These are phyloP conservation scores for Chenopodium berlandieri DNA, from an alignment of 148 eudicot species.

Conservation along the genomic window DNA sequence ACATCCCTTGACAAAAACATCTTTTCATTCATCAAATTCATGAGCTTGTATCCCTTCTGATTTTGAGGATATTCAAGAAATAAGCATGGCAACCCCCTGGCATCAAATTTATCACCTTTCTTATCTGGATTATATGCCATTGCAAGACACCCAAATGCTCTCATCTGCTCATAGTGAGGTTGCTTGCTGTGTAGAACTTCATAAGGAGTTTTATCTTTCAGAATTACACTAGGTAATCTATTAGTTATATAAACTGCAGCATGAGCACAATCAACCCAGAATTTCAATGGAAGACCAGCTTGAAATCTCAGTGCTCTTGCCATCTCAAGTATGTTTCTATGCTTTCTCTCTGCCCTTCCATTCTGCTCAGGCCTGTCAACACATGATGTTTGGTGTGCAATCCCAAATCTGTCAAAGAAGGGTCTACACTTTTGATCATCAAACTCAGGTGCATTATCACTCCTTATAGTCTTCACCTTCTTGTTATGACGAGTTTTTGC, in stretches of 20 bases:
- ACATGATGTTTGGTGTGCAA: background rate
- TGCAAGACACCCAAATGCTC: background rate
- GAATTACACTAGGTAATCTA: background rate
- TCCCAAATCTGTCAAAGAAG: too few relatives aligned
- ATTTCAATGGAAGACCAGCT: background rate
- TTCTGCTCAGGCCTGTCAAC: background rate
- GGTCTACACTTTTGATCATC: too few relatives aligned
- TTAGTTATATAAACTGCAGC: background rate
- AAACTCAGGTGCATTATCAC: too few relatives aligned
- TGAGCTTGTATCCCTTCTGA: background rate
- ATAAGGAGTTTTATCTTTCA: background rate
- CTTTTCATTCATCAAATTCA: background rate
- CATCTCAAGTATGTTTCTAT: background rate
- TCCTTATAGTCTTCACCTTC: too few relatives aligned
- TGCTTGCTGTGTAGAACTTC: background rate
- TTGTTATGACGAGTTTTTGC: background rate
- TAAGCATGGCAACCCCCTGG: background rate
- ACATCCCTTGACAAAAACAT: background rate
- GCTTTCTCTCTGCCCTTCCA: background rate
- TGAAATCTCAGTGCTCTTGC: background rate
- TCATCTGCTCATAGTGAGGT: background rate
- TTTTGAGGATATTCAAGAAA: background rate
- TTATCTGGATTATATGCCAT: background rate
- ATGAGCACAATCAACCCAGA: background rate
- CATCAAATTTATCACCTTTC: background rate